Base-by-base conservation (phyloP, 2,329 filamentous ascomycete species). In the Hypoxylon sp. region DNA sequence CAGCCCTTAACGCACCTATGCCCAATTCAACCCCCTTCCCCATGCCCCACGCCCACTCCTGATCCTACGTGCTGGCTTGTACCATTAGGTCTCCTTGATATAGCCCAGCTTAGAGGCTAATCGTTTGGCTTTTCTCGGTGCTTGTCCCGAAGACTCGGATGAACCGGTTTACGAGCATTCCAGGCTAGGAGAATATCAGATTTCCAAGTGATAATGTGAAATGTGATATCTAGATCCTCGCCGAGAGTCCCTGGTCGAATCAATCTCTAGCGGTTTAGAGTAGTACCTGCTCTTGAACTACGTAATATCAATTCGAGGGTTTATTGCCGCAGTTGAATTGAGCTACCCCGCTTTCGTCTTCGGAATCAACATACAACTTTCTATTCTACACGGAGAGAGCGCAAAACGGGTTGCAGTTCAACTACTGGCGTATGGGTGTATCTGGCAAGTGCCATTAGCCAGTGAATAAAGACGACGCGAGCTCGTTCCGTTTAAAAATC, bases 311-410 rank as follows among this genome's bases (percentile, higher is more conserved):
- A 49, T 20, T 22, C 26, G 28, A 50, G 20, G 28, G 46, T 9
- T 51, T 32, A 38, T 18, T 40, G 18, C 6, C 36, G 16, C 36
- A 40, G 36, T 40, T 40, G 36, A 40, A 55, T 12, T 38, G 26
- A 55, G 40, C 52, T 55, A 55, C 52, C 52, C 52, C 52, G 52
- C 52, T 55, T 46, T 40, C 38, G 51, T 54, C 24, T 44, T 36
- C 18, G 18, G 12, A 46, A 6, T 45, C 38, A 54, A 26, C 51
- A 32, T 55, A 55, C 40, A 44, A 16, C 51, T 46, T 18, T 22
- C 6, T n/a, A 26, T 18, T 22, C 6, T n/a, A 26, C 22, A 28
- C 18, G 52, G 32, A 55, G 20, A 55, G 20, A 45, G 18, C 30
- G 40, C 26, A 45, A 22, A 20, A 44, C 40, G 11, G 36, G 9